A percentile compares a stretch with the other conserved stretches of the same genome.
Conservation (phyloP, 1,139 yeast species). For the Hyphopichia fennica region DNA sequence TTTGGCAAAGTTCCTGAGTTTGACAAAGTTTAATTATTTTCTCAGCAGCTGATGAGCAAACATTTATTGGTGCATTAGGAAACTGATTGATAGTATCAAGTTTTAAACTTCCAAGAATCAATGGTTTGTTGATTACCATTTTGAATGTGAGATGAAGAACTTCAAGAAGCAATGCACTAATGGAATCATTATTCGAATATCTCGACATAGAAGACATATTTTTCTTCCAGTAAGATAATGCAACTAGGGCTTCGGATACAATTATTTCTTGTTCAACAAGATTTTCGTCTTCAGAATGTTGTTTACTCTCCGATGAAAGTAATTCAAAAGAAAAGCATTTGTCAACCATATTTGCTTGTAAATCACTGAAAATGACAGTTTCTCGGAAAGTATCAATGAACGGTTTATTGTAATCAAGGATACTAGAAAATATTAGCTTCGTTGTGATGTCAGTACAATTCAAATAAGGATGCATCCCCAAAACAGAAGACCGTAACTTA, state of each 20-base stretch:
- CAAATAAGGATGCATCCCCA: background rate
- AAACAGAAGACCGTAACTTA: background rate
- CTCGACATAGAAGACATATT: constrained; percentile 1
- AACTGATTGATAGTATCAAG: background rate
- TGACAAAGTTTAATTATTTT: background rate
- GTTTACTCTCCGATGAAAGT: background rate
- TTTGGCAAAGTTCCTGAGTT: background rate
- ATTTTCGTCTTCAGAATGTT: background rate
- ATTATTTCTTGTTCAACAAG: constrained; percentile 6
- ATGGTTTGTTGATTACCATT: background rate
- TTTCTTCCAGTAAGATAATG: background rate
- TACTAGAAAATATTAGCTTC: background rate
- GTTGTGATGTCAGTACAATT: background rate
- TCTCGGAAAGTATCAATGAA: background rate
- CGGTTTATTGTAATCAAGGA: background rate
- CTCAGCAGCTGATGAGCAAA: background rate
- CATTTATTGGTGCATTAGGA: background rate
- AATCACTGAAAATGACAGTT: background rate
- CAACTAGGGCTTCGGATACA: background rate
- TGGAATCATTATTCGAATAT: background rate
- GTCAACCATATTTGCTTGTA: background rate
- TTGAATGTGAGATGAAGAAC: background rate
- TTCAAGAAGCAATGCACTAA: background rate
- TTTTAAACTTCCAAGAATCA: background rate
- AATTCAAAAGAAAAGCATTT: background rate